phyloP scores from a whole-genome alignment of 345 rosid genomes.

The Lumnitzera littorea region DNA sequence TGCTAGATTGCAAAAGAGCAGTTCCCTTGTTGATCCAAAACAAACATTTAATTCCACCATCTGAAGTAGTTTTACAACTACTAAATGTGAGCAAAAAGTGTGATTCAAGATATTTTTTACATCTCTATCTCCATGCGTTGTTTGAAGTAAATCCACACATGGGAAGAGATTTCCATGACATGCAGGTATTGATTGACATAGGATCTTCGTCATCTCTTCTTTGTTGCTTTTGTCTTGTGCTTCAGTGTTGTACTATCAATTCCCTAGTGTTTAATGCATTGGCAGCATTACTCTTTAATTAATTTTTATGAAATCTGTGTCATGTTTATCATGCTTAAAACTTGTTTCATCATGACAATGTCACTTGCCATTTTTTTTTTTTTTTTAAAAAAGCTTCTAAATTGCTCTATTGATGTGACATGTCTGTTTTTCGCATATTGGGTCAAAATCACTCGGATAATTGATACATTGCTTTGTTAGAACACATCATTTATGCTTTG shows the following conservation, averaged over 20 bases:
- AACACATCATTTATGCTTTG: too few relatives aligned
- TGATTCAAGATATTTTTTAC: constrained; percentile 80
- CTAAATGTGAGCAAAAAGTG: constrained; percentile 51
- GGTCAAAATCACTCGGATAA: neutral
- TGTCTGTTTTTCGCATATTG: neutral
- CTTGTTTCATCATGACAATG: neutral
- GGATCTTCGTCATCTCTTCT: neutral
- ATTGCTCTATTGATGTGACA: neutral
- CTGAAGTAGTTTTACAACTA: constrained; percentile 78
- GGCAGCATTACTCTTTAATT: constrained; percentile 1
- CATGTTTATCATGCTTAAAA: too few relatives aligned
- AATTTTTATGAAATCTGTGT: neutral
- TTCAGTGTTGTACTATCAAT: neutral
- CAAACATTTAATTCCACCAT: constrained; percentile 69
- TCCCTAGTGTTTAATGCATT: neutral
- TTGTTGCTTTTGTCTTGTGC: neutral
- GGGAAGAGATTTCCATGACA: constrained; percentile 91
- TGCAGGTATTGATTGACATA: constrained; percentile 62
- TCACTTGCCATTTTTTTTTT: neutral
- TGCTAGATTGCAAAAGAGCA: constrained; percentile 79
- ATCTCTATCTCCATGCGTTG: constrained; percentile 71
- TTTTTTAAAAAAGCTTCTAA: too few relatives aligned
- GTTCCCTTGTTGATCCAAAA: constrained; percentile 74
- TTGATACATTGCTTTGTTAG: too few relatives aligned
- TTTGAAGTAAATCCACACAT: constrained; percentile 75